Percentiles rank a stretch among this genome's conserved stretches.
Conservation (phyloP, 2,329 filamentous ascomycete genomes). For the Colletotrichum musicola region DNA sequence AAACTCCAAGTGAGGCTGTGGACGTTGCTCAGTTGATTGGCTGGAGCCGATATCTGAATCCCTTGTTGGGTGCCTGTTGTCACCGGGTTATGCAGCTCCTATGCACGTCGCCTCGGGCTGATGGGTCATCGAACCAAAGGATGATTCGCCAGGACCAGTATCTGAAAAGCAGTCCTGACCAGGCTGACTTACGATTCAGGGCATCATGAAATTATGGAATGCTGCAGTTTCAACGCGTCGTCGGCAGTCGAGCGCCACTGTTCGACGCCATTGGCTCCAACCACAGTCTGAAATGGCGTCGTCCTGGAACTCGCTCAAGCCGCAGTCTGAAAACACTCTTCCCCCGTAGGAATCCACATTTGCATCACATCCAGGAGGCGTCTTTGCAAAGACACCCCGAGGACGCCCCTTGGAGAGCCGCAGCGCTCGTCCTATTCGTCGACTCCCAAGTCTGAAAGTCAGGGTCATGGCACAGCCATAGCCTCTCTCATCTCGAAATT, state of each 20-base stretch:
- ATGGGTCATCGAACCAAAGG: not conserved
- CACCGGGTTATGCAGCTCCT: not conserved
- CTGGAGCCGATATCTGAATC: too few relatives aligned
- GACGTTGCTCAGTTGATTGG: too few relatives aligned
- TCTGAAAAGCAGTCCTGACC: not conserved
- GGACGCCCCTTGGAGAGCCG: not conserved
- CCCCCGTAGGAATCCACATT: not conserved
- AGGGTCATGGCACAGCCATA: not conserved
- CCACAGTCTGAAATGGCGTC: conserved; percentile 3
- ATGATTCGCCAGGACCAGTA: not conserved
- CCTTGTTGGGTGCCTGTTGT: not conserved
- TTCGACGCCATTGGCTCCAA: not conserved
- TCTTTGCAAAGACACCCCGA: not conserved
- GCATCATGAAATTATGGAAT: too few relatives aligned
- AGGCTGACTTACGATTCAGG: too few relatives aligned
- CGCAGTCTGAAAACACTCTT: conserved; percentile 3
- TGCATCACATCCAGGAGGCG: not conserved
- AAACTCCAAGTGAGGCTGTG: not conserved
- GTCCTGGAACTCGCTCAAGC: not conserved
- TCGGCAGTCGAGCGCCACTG: too few relatives aligned
- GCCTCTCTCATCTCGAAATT: not conserved
- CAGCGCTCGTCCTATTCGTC: not conserved
- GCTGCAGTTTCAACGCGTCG: too few relatives aligned
- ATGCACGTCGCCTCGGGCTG: not conserved
- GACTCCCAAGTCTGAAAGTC: conserved; percentile 9